Evolutionary conservation across 2,329 filamentous ascomycete species (phyloP).

Genomic region (Didymella keratinophila): DNA sequence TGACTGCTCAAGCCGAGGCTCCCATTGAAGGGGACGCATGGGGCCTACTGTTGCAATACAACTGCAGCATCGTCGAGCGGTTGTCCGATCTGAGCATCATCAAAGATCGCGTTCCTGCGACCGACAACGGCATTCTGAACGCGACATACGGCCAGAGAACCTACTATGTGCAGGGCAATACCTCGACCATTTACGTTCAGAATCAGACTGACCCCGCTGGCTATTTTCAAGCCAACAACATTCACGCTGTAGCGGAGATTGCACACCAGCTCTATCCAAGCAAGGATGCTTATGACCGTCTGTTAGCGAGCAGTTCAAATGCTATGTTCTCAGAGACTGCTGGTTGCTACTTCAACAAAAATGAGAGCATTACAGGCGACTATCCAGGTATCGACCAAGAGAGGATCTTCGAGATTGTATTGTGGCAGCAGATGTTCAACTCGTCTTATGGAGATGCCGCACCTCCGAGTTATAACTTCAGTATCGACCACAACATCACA

Average conservation of each 20-base stretch:
- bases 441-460: not conserved
- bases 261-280: not conserved
- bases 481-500: conserved; percentile 4
- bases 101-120: not conserved
- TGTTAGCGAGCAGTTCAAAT: too few species aligned
- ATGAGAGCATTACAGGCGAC: not conserved
- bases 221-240: not conserved
- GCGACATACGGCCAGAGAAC: not conserved
- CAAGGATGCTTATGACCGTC: not conserved
- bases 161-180: not conserved
- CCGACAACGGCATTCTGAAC: not conserved
- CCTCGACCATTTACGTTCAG: not conserved
- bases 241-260: not conserved
- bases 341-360: not conserved
- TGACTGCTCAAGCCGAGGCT: not conserved
- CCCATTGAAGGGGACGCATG: not conserved
- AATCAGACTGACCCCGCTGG: not conserved
- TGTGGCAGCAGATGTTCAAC: conserved; percentile 5
- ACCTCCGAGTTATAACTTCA: not conserved
- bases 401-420: not conserved
- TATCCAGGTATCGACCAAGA: conserved; percentile 5
- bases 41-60: not conserved
- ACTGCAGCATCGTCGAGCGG: conserved; percentile 1
- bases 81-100: not conserved
- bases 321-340: not conserved